Conservation (phyloP, 1,139 yeast genomes). For the Eremothecium cymbalariae region DNA sequence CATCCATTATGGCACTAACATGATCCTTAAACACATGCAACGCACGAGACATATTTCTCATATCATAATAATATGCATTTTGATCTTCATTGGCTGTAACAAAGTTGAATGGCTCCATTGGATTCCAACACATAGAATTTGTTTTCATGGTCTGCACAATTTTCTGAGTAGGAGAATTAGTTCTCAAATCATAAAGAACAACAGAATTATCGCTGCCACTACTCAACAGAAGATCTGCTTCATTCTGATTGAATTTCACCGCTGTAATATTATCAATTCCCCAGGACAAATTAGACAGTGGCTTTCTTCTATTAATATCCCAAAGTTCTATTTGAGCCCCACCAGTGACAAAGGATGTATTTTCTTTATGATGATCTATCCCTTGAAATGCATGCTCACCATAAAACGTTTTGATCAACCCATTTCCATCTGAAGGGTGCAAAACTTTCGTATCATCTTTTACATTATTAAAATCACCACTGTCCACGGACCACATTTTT, state of each 20-base stretch:
- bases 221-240: slow-evolving; percentile 80
- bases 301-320: slow-evolving; percentile 76
- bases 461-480: slow-evolving; percentile 35
- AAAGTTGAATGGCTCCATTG: slow-evolving; percentile 93
- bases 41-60: slow-evolving; percentile 79
- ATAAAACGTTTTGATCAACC: slow-evolving; percentile 63
- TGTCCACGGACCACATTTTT: slow-evolving; percentile 63
- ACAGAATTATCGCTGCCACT: slow-evolving; percentile 90
- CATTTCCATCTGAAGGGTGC: slow-evolving; percentile 28
- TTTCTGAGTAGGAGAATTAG: slow-evolving; percentile 89
- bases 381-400: slow-evolving; percentile 84
- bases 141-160: slow-evolving; percentile 76
- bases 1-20: slow-evolving; percentile 90
- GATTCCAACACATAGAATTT: slow-evolving; percentile 90
- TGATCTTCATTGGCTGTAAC: slow-evolving; percentile 94
- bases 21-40: slow-evolving; percentile 88
- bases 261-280: slow-evolving; percentile 85
- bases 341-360: slow-evolving; percentile 77
- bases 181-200: slow-evolving; percentile 82
- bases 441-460: slow-evolving; percentile 27
- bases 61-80: slow-evolving; percentile 89
- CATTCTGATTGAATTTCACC: slow-evolving; percentile 84
- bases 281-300: slow-evolving; percentile 78
- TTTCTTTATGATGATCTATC: slow-evolving; percentile 75
- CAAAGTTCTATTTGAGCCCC: slow-evolving; percentile 84